phyloP scores from a whole-genome alignment of 371 early-diverging fungal species.

The Haplosporangium sp. region DNA sequence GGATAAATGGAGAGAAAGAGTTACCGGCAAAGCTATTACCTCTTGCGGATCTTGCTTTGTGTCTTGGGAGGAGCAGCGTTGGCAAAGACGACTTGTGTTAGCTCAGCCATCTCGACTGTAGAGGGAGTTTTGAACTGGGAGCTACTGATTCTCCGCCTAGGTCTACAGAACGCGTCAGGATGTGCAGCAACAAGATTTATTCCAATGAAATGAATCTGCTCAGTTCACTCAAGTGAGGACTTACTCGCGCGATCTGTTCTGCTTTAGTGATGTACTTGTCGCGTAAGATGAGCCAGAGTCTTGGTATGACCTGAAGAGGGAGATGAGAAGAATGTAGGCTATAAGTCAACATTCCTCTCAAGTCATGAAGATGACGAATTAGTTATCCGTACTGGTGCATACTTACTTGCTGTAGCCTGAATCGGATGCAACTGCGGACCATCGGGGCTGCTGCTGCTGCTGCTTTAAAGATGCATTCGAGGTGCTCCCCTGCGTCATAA shows the following conservation, averaged over 20 bases:
- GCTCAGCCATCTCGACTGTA: conserved; percentile 30
- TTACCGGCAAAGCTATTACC: conserved; percentile 5
- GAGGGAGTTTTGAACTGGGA: conserved; percentile 48
- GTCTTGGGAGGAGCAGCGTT: conserved; percentile 40
- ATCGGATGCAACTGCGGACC: background rate
- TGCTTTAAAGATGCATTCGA: too few species aligned
- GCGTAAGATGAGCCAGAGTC: background rate
- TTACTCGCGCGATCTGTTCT: conserved; percentile 26
- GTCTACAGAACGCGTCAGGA: conserved; percentile 30
- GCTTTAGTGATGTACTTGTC: background rate
- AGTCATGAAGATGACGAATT: background rate
- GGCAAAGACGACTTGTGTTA: conserved; percentile 38
- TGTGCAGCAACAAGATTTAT: too few species aligned
- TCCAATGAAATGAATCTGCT: too few species aligned
- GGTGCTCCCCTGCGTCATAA: too few species aligned
- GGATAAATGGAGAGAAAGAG: background rate
- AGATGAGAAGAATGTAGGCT: background rate
- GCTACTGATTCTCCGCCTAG: conserved; percentile 36
- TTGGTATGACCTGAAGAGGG: background rate
- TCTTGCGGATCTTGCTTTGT: conserved; percentile 40
- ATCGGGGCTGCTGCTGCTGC: background rate
- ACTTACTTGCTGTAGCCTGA: too few species aligned
- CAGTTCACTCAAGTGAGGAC: too few species aligned
- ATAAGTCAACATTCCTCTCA: background rate
- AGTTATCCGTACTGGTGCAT: too few species aligned